These are phyloP conservation scores for Apiospora sp. DNA, from an alignment of 2,329 filamentous ascomycete species.

Conservation along the genomic window DNA sequence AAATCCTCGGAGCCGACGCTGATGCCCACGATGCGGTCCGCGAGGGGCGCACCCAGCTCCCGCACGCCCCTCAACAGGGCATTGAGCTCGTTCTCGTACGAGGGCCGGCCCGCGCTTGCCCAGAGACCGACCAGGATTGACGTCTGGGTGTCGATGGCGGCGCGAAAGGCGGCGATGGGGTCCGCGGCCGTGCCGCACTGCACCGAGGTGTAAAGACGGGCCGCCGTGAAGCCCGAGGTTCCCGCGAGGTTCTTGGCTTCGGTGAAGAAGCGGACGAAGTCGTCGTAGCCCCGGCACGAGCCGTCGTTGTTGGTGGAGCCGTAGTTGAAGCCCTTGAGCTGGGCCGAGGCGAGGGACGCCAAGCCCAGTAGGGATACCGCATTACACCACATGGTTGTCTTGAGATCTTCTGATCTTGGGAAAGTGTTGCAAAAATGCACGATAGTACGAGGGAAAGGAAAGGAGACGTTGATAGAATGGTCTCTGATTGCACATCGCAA, in stretches of 20 bases:
- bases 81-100: slow-evolving; percentile 39
- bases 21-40: slow-evolving; percentile 39
- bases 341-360: slow-evolving; percentile 31
- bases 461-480: too few relatives aligned
- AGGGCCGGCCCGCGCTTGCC: slow-evolving; percentile 38
- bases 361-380: slow-evolving; percentile 9
- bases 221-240: slow-evolving; percentile 50
- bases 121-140: slow-evolving; percentile 40
- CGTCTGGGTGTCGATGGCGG: slow-evolving; percentile 41
- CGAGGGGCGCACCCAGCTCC: slow-evolving; percentile 36
- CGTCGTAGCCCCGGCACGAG: slow-evolving; percentile 49
- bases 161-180: slow-evolving; percentile 41
- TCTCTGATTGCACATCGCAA: neutral
- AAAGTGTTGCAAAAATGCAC: too few relatives aligned
- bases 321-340: slow-evolving; percentile 54
- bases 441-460: neutral
- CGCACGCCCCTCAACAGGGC: slow-evolving; percentile 35
- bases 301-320: slow-evolving; percentile 49
- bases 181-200: slow-evolving; percentile 41
- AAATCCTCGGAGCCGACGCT: slow-evolving; percentile 43
- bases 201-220: slow-evolving; percentile 50
- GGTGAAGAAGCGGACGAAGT: slow-evolving; percentile 53
- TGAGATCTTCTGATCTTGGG: too few relatives aligned
- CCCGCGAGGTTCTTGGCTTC: slow-evolving; percentile 51
- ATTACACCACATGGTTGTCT: neutral